Evolutionary conservation across 1,284 basidiomycete species (phyloP), one percentile per base, ranked within the genome.

Genomic region (Cutaneotrichosporon arboriforme): DNA sequence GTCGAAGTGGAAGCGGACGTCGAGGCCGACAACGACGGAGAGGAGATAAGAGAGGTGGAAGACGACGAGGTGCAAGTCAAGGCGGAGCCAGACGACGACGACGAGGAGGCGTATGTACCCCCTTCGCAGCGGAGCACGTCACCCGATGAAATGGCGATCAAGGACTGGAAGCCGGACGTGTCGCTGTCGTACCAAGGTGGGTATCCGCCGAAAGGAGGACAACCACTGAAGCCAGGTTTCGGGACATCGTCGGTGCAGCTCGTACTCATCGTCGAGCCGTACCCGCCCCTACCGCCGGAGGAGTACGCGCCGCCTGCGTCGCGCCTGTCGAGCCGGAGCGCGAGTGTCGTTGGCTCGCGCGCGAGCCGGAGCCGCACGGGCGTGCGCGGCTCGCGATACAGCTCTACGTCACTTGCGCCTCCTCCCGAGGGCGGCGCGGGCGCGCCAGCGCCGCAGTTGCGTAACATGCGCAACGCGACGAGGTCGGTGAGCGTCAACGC

Each of bases 111-210:
- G 12, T 37, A 46, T 3, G 39, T 44, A 39, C 49, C 12, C 38
- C 42, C 13, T 10, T 23, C 10, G 42, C 4, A 15, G 8, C 20
- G 39, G 3, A 22, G 31, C 4, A 44, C 53, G 14, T 26, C 42
- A 3, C 49, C 33, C n/a, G 52, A 49, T 26, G 52, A 54, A n/a
- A 37, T 23, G 2, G 59, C 57, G 34, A 67, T 74, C 60, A 74
- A 72, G 51, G 69, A 74, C 58, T 70, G 65, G 65, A 74, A 74
- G 51, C 72, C 69, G 4, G 69, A 70, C 49, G 65, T 72, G 8
- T 57, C 65, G 17, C 59, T 74, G 0, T 41, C 64, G 2, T 74
- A 69, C 52, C 64, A 67, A 58, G 70, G 71, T 70, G 39, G 50
- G 62, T 38, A 17, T n/a, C 10, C n/a, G 4, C 15, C 23, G n/a